A percentile compares a stretch with the other conserved stretches of the same genome.
Evolutionary conservation across 352 stramenopile genomes (phyloP).

Genomic region (Phytophthora chlamydospora): DNA sequence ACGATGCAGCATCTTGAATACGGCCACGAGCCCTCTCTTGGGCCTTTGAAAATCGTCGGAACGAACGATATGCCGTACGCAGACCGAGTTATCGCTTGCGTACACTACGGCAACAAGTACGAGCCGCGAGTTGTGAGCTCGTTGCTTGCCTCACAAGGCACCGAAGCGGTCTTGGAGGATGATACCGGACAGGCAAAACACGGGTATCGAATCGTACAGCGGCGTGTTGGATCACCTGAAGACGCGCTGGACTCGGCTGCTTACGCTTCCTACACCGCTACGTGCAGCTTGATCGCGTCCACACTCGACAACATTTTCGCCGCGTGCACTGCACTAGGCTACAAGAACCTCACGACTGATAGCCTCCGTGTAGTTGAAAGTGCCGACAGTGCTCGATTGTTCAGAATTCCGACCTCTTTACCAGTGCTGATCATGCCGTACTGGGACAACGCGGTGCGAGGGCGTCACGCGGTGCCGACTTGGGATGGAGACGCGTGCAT

Average conservation of each 20-base stretch:
- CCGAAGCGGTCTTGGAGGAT: slow-evolving; percentile 22
- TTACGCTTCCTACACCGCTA: neutral
- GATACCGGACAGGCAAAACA: slow-evolving; percentile 14
- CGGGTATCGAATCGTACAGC: slow-evolving; percentile 39
- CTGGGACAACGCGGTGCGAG: slow-evolving; percentile 15
- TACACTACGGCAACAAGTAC: slow-evolving; percentile 29
- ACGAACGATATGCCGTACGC: slow-evolving; percentile 54
- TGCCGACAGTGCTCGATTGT: slow-evolving; percentile 15
- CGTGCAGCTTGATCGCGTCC: slow-evolving; percentile 19
- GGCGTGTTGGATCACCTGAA: neutral
- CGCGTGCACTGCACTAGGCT: slow-evolving; percentile 19
- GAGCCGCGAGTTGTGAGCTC: slow-evolving; percentile 26
- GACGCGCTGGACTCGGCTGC: slow-evolving; percentile 11
- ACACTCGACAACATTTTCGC: slow-evolving; percentile 31
- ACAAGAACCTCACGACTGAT: slow-evolving; percentile 27
- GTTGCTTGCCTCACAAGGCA: slow-evolving; percentile 37
- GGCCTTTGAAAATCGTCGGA: slow-evolving; percentile 30
- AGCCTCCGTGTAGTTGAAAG: slow-evolving; percentile 20
- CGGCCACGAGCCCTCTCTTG: slow-evolving; percentile 11
- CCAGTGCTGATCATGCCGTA: slow-evolving; percentile 20
- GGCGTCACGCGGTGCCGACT: slow-evolving; percentile 12
- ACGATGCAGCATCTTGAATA: slow-evolving; percentile 5
- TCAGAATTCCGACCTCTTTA: slow-evolving; percentile 19
- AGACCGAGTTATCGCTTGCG: slow-evolving; percentile 49
- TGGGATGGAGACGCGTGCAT: slow-evolving; percentile 36